A percentile compares a stretch with the other conserved stretches of the same genome.
Conservation (phyloP, 1,139 yeast genomes). For the Debaryomycetaceae sp. region DNA sequence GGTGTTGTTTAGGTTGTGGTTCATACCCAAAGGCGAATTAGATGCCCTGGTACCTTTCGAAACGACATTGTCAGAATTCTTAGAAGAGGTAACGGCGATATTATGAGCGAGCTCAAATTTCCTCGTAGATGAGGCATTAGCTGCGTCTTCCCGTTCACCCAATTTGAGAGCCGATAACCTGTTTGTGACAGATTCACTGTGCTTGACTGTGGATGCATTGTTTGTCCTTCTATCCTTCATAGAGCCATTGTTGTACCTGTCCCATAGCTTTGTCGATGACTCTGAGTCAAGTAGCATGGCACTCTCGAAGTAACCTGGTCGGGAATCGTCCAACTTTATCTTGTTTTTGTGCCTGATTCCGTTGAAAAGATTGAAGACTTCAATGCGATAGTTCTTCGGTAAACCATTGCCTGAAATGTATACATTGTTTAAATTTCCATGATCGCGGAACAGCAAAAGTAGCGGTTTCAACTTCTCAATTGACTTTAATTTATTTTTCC, state of each 20-base stretch:
- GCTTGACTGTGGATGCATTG: constrained; percentile 4
- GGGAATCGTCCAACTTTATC: constrained; percentile 56
- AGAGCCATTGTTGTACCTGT: constrained; percentile 22
- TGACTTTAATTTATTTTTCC: constrained; percentile 46
- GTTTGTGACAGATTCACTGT: background rate
- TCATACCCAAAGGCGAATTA: constrained; percentile 25
- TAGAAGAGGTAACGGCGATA: constrained; percentile 13
- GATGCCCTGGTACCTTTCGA: constrained; percentile 7
- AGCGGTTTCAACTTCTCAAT: constrained; percentile 32
- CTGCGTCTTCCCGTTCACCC: background rate
- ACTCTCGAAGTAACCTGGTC: constrained; percentile 63
- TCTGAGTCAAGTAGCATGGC: constrained; percentile 51
- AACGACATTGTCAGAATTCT: background rate
- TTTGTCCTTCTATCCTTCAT: background rate
- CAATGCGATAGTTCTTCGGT: constrained; percentile 49
- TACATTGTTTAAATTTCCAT: constrained; percentile 28
- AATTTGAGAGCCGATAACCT: background rate
- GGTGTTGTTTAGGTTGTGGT: constrained; percentile 26
- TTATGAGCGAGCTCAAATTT: constrained; percentile 20
- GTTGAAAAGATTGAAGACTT: constrained; percentile 51
- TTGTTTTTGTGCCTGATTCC: constrained; percentile 49
- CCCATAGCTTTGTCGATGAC: constrained; percentile 40
- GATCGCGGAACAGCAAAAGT: constrained; percentile 32
- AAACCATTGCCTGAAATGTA: constrained; percentile 44
- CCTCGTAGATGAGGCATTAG: constrained; percentile 4